Evolutionary conservation across 768 basidiomycete species (phyloP).

Genomic region (Tulasnella sp.): DNA sequence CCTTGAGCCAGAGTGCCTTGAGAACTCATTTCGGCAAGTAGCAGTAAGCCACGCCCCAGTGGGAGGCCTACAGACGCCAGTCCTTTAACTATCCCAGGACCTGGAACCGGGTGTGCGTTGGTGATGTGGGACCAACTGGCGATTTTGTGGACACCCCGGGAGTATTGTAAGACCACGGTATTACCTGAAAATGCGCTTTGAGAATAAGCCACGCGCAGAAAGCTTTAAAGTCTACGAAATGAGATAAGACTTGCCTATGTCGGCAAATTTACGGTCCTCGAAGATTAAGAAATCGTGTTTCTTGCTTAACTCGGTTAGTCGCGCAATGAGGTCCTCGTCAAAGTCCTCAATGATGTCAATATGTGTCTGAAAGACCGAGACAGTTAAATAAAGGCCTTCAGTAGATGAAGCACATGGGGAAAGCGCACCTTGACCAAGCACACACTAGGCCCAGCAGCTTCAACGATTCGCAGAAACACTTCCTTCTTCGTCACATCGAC

Average conservation of each 20-base stretch:
- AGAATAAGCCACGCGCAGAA: neutral
- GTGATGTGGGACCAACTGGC: constrained; percentile 95
- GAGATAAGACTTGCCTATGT: constrained; percentile 66
- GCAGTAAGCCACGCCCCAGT: constrained; percentile 76
- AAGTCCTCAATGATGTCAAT: constrained; percentile 95
- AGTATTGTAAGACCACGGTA: constrained; percentile 93
- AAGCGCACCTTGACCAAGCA: constrained; percentile 82
- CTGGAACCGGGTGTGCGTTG: constrained; percentile 93
- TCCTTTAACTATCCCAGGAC: constrained; percentile 91
- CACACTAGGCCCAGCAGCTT: constrained; percentile 81
- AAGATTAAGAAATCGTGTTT: constrained; percentile 95
- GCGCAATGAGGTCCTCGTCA: constrained; percentile 62
- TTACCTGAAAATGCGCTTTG: constrained; percentile 58
- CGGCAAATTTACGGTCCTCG: constrained; percentile 98
- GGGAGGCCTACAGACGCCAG: constrained; percentile 82
- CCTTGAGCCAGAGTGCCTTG: constrained; percentile 81
- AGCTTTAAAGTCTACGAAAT: neutral
- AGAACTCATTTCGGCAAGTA: constrained; percentile 96
- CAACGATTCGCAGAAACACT: constrained; percentile 80
- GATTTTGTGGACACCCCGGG: constrained; percentile 87
- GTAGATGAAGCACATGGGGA: neutral
- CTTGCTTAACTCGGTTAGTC: constrained; percentile 62
- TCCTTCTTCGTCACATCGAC: constrained; percentile 83
- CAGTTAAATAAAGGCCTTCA: neutral
- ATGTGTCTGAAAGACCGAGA: constrained; percentile 67